Evolutionary conservation across 2,329 filamentous ascomycete species (phyloP).

Genomic region (Colletotrichum tropicale): DNA sequence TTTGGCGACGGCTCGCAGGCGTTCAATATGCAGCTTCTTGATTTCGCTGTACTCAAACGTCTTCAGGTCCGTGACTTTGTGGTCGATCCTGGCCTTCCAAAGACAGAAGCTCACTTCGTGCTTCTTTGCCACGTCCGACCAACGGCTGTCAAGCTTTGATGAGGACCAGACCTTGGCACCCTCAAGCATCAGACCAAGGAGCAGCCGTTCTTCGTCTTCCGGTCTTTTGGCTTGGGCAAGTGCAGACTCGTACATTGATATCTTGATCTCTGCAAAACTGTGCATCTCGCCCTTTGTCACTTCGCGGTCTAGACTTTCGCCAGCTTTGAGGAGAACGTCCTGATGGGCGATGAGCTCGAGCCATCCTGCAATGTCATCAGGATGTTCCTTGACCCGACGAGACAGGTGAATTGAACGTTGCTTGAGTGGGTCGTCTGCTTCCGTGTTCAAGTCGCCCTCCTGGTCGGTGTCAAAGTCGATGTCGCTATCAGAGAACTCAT

Average conservation of each 20-base stretch:
- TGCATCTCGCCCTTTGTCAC: conserved; percentile 64
- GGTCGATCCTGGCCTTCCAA: conserved; percentile 78
- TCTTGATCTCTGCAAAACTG: conserved; percentile 78
- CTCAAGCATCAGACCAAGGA: conserved; percentile 75
- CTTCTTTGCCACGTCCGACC: conserved; percentile 49
- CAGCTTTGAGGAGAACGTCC: conserved; percentile 64
- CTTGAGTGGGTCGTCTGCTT: conserved; percentile 49
- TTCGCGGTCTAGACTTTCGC: conserved; percentile 46
- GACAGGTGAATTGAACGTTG: conserved; percentile 66
- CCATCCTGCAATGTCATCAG: conserved; percentile 75
- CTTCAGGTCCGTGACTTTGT: conserved; percentile 70
- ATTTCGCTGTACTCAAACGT: conserved; percentile 72
- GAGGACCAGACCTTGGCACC: conserved; percentile 73
- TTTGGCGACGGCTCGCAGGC: conserved; percentile 33
- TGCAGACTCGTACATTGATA: conserved; percentile 81
- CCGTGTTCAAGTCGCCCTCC: conserved; percentile 34
- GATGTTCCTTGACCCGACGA: conserved; percentile 66
- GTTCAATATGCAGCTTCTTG: conserved; percentile 62
- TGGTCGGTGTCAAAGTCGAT: conserved; percentile 53
- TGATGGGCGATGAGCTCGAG: conserved; percentile 81
- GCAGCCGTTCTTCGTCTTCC: conserved; percentile 60
- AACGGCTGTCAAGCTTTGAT: conserved; percentile 14
- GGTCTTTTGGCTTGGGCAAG: conserved; percentile 57
- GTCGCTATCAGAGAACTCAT: conserved; percentile 52
- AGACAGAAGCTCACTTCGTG: conserved; percentile 64